These are phyloP conservation scores for Psilocybe mexicana DNA, from an alignment of 1,284 basidiomycete genomes.

Conservation along the genomic window DNA sequence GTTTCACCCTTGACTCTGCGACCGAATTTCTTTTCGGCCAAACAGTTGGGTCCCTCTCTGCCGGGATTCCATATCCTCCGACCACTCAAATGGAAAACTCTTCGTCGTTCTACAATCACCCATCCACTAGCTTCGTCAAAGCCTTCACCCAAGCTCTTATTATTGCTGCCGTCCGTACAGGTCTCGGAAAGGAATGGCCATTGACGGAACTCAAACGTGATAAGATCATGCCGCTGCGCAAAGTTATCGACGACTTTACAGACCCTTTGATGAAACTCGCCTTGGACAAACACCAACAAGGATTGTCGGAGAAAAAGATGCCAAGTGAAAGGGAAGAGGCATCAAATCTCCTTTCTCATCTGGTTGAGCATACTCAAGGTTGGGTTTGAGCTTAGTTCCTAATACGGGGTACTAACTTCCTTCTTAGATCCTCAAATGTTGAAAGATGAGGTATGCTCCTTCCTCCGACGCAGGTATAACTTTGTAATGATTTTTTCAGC, in stretches of 20 bases:
- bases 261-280: constrained; percentile 43
- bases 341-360: constrained; percentile 39
- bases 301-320: constrained; percentile 5
- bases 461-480: not conserved
- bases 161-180: constrained; percentile 30
- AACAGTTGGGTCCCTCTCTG: constrained; percentile 31
- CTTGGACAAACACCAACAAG: constrained; percentile 24
- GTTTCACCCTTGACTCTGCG: constrained; percentile 45
- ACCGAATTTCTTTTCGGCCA: constrained; percentile 40
- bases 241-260: constrained; percentile 38
- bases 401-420: not conserved
- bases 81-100: constrained; percentile 21
- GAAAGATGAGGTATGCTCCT: constrained; percentile 33
- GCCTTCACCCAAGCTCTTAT: constrained; percentile 40
- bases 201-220: constrained; percentile 42
- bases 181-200: constrained; percentile 37
- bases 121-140: constrained; percentile 34
- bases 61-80: constrained; percentile 35
- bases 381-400: not conserved
- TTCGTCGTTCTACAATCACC: constrained; percentile 21
- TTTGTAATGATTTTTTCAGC: constrained; percentile 1
- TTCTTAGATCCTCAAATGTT: constrained; percentile 26
- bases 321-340: constrained; percentile 30
- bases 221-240: constrained; percentile 30
- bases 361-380: constrained; percentile 43